phyloP scores from a whole-genome alignment of 495 filamentous ascomycete genomes.

The Cenococcum geophilum region DNA sequence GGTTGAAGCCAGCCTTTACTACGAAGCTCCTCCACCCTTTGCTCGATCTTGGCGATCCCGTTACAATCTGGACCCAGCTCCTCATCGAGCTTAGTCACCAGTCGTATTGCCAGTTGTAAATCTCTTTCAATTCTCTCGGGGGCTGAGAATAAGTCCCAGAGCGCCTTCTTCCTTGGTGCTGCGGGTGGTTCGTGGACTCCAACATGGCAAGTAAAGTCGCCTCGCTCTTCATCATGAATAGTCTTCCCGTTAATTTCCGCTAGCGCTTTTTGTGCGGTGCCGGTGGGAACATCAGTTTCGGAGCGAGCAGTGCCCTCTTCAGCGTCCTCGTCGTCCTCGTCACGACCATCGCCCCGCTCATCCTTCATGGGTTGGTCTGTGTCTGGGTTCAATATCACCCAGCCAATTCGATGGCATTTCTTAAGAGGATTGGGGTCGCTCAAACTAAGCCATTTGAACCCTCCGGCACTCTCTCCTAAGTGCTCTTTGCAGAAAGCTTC shows the following conservation, averaged over 20 bases:
- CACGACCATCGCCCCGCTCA: slow-evolving; percentile 56
- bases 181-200: slow-evolving; percentile 86
- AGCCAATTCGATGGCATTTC: slow-evolving; percentile 95
- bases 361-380: slow-evolving; percentile 54
- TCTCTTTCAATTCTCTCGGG: slow-evolving; percentile 85
- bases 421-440: slow-evolving; percentile 96
- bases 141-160: slow-evolving; percentile 93
- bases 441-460: slow-evolving; percentile 84
- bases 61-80: slow-evolving; percentile 48
- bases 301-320: slow-evolving; percentile 45
- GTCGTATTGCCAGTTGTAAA: slow-evolving; percentile 65
- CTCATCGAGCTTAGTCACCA: slow-evolving; percentile 71
- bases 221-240: slow-evolving; percentile 84
- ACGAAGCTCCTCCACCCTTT: slow-evolving; percentile 73
- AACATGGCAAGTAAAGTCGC: slow-evolving; percentile 95
- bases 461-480: slow-evolving; percentile 75
- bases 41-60: slow-evolving; percentile 71
- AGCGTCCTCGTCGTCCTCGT: slow-evolving; percentile 58
- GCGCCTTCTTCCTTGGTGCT: slow-evolving; percentile 85
- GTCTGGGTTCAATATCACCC: slow-evolving; percentile 88
- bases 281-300: slow-evolving; percentile 31
- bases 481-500: slow-evolving; percentile 91
- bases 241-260: slow-evolving; percentile 94
- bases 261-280: slow-evolving; percentile 74
- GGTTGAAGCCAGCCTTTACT: slow-evolving; percentile 68